Conservation (phyloP, 805 yeast genomes). For the Metschnikowia corniflorae region DNA sequence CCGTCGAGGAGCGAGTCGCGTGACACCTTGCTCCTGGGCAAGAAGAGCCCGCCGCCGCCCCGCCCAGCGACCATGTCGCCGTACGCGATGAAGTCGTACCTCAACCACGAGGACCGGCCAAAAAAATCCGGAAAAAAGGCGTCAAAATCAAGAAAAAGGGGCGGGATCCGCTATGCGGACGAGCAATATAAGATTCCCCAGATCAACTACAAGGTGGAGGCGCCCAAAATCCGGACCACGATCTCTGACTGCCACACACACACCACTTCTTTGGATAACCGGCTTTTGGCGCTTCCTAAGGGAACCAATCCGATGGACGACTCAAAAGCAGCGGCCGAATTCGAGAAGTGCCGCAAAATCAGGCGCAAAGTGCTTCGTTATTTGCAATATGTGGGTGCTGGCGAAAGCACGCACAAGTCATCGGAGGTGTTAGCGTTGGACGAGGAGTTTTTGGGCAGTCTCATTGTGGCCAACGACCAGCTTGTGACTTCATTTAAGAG, state of each 20-base stretch:
- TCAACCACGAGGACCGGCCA: constrained; percentile 14
- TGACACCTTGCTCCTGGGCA: not conserved
- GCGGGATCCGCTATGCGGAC: constrained; percentile 36
- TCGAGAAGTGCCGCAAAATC: constrained; percentile 69
- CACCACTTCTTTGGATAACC: constrained; percentile 65
- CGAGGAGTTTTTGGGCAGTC: constrained; percentile 84
- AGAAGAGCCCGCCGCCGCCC: constrained; percentile 18
- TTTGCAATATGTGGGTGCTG: constrained; percentile 71
- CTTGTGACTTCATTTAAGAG: constrained; percentile 67
- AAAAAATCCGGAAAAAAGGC: constrained; percentile 5
- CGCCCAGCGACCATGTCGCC: constrained; percentile 27
- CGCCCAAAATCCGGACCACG: constrained; percentile 62
- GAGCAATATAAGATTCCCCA: constrained; percentile 59
- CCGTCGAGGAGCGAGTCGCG: constrained; percentile 2
- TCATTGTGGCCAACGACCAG: constrained; percentile 88
- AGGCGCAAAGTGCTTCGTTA: constrained; percentile 78
- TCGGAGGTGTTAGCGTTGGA: constrained; percentile 35
- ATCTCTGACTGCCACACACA: constrained; percentile 75
- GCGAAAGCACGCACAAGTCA: constrained; percentile 29
- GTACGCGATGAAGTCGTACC: constrained; percentile 12
- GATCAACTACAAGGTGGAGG: constrained; percentile 65
- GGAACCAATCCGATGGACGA: constrained; percentile 63
- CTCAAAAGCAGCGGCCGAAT: constrained; percentile 54
- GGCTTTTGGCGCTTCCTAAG: constrained; percentile 34
- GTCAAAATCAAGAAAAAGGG: constrained; percentile 5